phyloP scores from a whole-genome alignment of 768 basidiomycete species.

The Omphalotus guepiniiformis region DNA sequence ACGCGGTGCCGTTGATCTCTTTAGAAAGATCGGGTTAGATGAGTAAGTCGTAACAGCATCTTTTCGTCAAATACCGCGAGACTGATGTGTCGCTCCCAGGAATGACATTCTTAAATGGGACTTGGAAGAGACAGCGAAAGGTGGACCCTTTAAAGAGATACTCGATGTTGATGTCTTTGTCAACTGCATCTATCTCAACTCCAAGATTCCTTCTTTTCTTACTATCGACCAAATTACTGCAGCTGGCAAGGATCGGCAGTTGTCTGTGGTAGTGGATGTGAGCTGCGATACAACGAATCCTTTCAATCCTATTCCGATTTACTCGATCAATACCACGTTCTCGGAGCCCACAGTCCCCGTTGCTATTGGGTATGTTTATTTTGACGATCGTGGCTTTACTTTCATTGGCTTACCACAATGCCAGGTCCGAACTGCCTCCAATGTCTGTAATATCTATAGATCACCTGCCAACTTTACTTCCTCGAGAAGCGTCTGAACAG shows the following conservation, averaged over 20 bases:
- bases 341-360: slow-evolving; percentile 87
- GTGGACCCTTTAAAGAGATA: slow-evolving; percentile 94
- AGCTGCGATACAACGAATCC: slow-evolving; percentile 99
- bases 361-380: slow-evolving; percentile 61
- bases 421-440: slow-evolving; percentile 57
- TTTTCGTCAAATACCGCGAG: no score
- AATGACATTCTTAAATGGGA: slow-evolving; percentile 98
- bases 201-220: slow-evolving; percentile 80
- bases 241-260: slow-evolving; percentile 61
- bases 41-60: slow-evolving; percentile 70
- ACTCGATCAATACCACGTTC: slow-evolving; percentile 91
- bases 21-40: slow-evolving; percentile 90
- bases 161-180: slow-evolving; percentile 96
- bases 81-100: slow-evolving; percentile 39
- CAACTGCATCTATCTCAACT: slow-evolving; percentile 98
- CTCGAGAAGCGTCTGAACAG: slow-evolving; percentile 95
- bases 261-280: slow-evolving; percentile 91
- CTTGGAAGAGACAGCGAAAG: slow-evolving; percentile 92
- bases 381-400: not conserved
- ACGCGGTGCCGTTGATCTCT: slow-evolving; percentile 90
- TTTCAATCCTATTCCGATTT: slow-evolving; percentile 96
- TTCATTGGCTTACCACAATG: slow-evolving; percentile 2
- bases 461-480: slow-evolving; percentile 92
- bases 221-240: slow-evolving; percentile 63
- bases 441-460: slow-evolving; percentile 93